Evolutionary conservation across 805 yeast species (phyloP).

Genomic region (Candida rishiriensis): DNA sequence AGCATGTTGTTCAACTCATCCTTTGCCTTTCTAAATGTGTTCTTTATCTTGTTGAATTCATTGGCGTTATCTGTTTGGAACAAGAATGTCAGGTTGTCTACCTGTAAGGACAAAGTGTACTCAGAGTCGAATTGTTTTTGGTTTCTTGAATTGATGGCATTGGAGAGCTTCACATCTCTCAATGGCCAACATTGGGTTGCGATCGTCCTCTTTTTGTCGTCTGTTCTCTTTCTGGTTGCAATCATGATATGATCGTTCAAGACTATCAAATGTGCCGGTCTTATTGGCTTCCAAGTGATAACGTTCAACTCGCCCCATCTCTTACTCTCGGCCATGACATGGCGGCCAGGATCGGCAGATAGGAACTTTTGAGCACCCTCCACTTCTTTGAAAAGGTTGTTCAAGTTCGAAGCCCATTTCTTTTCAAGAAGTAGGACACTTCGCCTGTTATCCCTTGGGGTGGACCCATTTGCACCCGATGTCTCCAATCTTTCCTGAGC

Average conservation of each 20-base stretch:
- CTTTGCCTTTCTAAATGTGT: constrained; percentile 56
- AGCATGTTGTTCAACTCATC: constrained; percentile 55
- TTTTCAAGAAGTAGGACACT: constrained; percentile 70
- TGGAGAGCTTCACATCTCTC: constrained; percentile 48
- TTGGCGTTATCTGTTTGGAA: constrained; percentile 59
- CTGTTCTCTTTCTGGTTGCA: constrained; percentile 55
- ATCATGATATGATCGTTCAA: constrained; percentile 73
- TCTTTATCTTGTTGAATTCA: constrained; percentile 50
- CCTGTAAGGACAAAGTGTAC: constrained; percentile 15
- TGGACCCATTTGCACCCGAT: constrained; percentile 14
- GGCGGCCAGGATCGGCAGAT: constrained; percentile 74
- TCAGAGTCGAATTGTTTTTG: constrained; percentile 10
- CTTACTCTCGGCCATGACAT: constrained; percentile 71
- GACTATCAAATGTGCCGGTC: constrained; percentile 70
- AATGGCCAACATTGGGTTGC: constrained; percentile 82
- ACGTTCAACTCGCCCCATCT: constrained; percentile 85
- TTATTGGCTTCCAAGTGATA: constrained; percentile 77
- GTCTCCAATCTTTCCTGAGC: constrained; percentile 15
- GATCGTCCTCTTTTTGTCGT: constrained; percentile 33
- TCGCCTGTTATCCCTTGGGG: constrained; percentile 52
- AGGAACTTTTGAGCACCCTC: constrained; percentile 86
- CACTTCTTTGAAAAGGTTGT: constrained; percentile 68
- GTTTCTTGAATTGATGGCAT: constrained; percentile 22
- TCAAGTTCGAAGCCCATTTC: constrained; percentile 75
- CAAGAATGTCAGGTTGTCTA: constrained; percentile 36